Conservation (phyloP, 176 grass and related monocot species). For the Leersia perrieri region DNA sequence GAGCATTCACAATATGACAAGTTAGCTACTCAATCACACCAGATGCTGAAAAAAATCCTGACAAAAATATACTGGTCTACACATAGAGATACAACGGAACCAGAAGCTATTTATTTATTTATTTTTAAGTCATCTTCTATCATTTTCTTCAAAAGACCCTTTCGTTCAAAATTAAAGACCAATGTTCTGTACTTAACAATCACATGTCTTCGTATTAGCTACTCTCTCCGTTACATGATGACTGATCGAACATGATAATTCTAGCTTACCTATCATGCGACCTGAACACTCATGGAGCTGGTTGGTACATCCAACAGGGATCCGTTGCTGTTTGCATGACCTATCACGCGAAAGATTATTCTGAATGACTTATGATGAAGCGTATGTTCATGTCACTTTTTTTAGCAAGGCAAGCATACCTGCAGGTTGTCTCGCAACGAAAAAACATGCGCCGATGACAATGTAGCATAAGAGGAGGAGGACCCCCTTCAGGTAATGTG, state of each 20-base stretch:
- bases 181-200: not conserved
- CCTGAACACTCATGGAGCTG: constrained; percentile 22
- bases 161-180: not conserved
- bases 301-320: constrained; percentile 16
- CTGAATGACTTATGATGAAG: not conserved
- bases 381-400: not conserved
- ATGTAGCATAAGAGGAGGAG: constrained; percentile 80
- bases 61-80: not conserved
- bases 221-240: too few species aligned
- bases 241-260: constrained; percentile 20
- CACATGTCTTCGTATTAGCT: not conserved
- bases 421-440: constrained; percentile 55
- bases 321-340: constrained; percentile 24
- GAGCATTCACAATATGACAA: not conserved
- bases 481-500: constrained; percentile 88
- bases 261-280: constrained; percentile 48
- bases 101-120: not conserved
- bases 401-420: constrained; percentile 27
- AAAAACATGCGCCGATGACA: constrained; percentile 81
- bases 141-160: not conserved
- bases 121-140: not conserved
- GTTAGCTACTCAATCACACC: not conserved
- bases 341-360: constrained; percentile 1
- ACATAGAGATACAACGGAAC: not conserved
- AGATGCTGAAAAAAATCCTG: constrained; percentile 16